A percentile compares a stretch with the other conserved stretches of the same genome.
These are phyloP conservation scores for Abrus pulchellus DNA, from an alignment of 306 rosid genomes.

Conservation along the genomic window DNA sequence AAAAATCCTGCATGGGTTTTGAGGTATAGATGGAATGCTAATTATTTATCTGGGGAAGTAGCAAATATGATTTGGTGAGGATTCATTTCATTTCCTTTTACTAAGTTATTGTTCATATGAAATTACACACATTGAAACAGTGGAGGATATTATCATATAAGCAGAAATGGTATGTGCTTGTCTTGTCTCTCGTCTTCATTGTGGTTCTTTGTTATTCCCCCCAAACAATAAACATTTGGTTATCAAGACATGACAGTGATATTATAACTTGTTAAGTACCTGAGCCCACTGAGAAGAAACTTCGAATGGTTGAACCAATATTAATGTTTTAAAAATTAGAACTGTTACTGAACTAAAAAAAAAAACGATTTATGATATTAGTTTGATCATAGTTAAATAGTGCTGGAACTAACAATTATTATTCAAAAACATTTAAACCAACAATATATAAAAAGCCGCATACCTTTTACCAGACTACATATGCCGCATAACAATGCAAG, in stretches of 20 bases:
- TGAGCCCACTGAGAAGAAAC: too few relatives aligned
- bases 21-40: constrained; percentile 57
- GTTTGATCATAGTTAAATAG: too few relatives aligned
- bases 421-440: too few relatives aligned
- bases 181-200: background rate
- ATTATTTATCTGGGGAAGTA: constrained; percentile 45
- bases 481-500: too few relatives aligned
- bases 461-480: too few relatives aligned
- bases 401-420: too few relatives aligned
- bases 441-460: too few relatives aligned
- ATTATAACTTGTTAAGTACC: background rate
- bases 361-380: too few relatives aligned
- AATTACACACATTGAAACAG: constrained; percentile 43
- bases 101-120: constrained; percentile 48
- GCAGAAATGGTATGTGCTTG: constrained; percentile 10
- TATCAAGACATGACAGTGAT: constrained; percentile 8
- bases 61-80: constrained; percentile 46
- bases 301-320: too few relatives aligned
- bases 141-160: constrained; percentile 1
- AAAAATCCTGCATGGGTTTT: constrained; percentile 56
- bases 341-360: too few relatives aligned
- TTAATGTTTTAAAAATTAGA: too few relatives aligned
- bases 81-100: constrained; percentile 11
- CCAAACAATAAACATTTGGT: background rate
- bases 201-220: background rate